phyloP scores from a whole-genome alignment of 2,329 filamentous ascomycete species.

The Trichophyton equinum region DNA sequence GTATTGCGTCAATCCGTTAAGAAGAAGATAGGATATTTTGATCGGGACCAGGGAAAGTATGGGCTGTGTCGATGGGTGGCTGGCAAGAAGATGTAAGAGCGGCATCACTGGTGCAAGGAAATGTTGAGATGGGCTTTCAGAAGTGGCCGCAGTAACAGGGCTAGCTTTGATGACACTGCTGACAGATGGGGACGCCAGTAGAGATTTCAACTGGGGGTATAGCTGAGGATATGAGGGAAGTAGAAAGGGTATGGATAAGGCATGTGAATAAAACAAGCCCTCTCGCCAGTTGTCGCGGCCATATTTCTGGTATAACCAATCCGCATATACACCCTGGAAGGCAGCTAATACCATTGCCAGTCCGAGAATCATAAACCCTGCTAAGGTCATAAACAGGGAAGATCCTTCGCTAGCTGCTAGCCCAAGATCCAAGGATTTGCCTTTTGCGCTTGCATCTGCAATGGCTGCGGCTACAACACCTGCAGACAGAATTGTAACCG shows the following conservation, averaged over 20 bases:
- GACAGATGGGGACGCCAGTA: constrained; percentile 25
- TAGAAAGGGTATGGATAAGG: constrained; percentile 36
- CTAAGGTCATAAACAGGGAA: constrained; percentile 32
- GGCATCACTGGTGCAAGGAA: constrained; percentile 41
- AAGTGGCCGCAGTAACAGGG: constrained; percentile 32
- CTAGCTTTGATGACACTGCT: constrained; percentile 13
- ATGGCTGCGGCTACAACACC: constrained; percentile 82
- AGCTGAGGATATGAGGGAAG: constrained; percentile 27
- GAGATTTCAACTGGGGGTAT: constrained; percentile 24
- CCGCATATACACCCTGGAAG: constrained; percentile 89
- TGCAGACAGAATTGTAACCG: constrained; percentile 69
- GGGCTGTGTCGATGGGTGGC: constrained; percentile 15
- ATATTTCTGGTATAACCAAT: constrained; percentile 74
- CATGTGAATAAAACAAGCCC: constrained; percentile 84
- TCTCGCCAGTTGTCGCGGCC: constrained; percentile 80
- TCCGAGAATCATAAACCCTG: constrained; percentile 71
- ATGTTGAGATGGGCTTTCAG: constrained; percentile 44
- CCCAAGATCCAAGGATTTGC: constrained; percentile 22
- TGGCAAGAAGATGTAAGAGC: constrained; percentile 15
- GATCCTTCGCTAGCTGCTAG: constrained; percentile 26
- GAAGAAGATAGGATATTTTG: constrained; percentile 28
- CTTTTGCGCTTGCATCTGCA: constrained; percentile 79
- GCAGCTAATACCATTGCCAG: constrained; percentile 81
- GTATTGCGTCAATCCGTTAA: constrained; percentile 71
- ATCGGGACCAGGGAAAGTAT: constrained; percentile 22